Base-by-base conservation (phyloP, 1,284 basidiomycete genomes). In the Rhodotorula glutinis region DNA sequence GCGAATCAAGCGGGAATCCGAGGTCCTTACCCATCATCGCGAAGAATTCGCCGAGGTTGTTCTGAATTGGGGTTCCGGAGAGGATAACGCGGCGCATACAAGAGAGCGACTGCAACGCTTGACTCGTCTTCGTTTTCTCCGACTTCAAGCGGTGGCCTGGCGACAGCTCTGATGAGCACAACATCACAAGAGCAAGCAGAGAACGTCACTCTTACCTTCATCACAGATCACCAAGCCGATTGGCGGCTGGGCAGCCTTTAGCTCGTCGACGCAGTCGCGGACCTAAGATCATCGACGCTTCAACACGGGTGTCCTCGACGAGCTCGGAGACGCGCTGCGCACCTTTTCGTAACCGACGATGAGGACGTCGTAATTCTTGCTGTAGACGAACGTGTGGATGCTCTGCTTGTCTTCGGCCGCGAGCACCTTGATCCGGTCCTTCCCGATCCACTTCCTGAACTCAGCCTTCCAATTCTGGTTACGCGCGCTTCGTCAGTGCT, bases 191-290 rank as follows among this genome's bases (percentile, higher is more conserved):
- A 1, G 23, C 21, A 23, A 23, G 21, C 21, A 53, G n/a, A n/a
- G n/a, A n/a, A n/a, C n/a, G n/a, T n/a, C n/a, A n/a, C n/a, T n/a
- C 52, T 41, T 41, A 86, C 89, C 92, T 83, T 99, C 96, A 76
- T 99, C 96, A 75, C 95, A 98, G 40, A 99, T 85, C 68, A 99
- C 88, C 2, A 99, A 81, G 11, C 90, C 96, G 72, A 99, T 90
- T 1, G 90, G 88, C 16, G 93, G 93, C 59, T 79, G 75, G 49
- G 79, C 79, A 8, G 74, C 76, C 27, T 78, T 76, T 52, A 83
- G 71, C 25, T 77, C 66, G 55, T 80, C 79, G 57, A 81, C 81
- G 33, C 71, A 67, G 1, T 53, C 25, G 4, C 17, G 46, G 29
- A 30, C 46, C 65, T 57, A n/a, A 52, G 14, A 38, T 47, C 40